A percentile compares a stretch with the other conserved stretches of the same genome.
phyloP scores from a whole-genome alignment of 2,329 filamentous ascomycete species.

The Periconia digitata region DNA sequence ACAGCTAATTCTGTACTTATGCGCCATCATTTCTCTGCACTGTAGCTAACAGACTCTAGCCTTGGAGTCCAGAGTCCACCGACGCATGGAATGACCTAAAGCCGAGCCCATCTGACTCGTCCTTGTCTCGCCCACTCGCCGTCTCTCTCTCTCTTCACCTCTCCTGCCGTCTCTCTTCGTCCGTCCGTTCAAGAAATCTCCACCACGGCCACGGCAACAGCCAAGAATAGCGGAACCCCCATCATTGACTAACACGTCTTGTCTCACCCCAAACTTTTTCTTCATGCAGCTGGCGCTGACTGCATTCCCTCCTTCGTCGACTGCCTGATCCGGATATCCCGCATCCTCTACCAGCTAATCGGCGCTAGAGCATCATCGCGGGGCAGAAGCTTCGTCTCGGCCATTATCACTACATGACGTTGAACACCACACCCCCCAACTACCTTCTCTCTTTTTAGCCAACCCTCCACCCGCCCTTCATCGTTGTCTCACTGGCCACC shows the following conservation, averaged over 20 bases:
- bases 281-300: not conserved
- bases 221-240: not conserved
- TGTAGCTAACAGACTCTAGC: not conserved
- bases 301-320: not conserved
- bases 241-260: not conserved
- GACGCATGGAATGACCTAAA: not conserved
- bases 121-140: no score
- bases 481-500: not conserved
- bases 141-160: not conserved
- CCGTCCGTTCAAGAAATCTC: not conserved
- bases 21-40: not conserved
- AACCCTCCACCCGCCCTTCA: not conserved
- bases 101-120: not conserved
- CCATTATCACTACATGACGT: not conserved
- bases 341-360: not conserved
- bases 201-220: not conserved
- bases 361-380: constrained; percentile 6
- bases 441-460: not conserved
- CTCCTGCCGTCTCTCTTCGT: not conserved
- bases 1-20: not conserved
- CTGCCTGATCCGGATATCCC: constrained; percentile 2
- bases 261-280: not conserved
- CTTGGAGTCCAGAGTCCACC: not conserved
- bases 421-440: not conserved
- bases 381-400: constrained; percentile 2